These are phyloP conservation scores for Paecilomyces sp. DNA, from an alignment of 2,329 filamentous ascomycete species.

Conservation along the genomic window DNA sequence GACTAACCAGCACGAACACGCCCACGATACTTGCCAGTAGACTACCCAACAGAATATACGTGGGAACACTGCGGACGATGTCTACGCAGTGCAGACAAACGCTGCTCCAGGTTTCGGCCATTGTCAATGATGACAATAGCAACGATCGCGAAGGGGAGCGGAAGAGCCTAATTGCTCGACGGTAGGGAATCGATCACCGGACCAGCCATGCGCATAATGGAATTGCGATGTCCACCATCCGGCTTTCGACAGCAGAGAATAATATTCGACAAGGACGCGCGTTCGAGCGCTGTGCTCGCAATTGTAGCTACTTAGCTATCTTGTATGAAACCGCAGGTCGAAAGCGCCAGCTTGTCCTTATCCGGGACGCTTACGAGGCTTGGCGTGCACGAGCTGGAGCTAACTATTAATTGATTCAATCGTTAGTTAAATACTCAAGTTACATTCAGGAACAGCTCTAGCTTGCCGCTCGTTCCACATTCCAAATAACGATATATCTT, in stretches of 20 bases:
- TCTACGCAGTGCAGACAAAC: slow-evolving; percentile 27
- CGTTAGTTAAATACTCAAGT: background rate
- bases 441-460: background rate
- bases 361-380: background rate
- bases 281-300: background rate
- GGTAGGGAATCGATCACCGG: slow-evolving; percentile 6
- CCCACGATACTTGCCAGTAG: slow-evolving; percentile 22
- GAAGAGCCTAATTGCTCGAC: slow-evolving; percentile 13
- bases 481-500: background rate
- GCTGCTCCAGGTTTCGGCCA: slow-evolving; percentile 19
- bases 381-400: background rate
- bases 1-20: slow-evolving; percentile 27
- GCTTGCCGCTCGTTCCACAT: background rate
- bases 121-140: slow-evolving; percentile 5
- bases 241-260: background rate
- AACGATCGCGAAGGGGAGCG: slow-evolving; percentile 1
- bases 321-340: background rate
- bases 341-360: slow-evolving; percentile 3
- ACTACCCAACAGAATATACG: slow-evolving; percentile 19
- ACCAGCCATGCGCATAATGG: slow-evolving; percentile 8
- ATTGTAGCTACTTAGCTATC: background rate
- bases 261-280: background rate
- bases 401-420: background rate
- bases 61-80: slow-evolving; percentile 20
- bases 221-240: background rate